A percentile compares a stretch with the other conserved stretches of the same genome.
phyloP scores from a whole-genome alignment of 495 filamentous ascomycete genomes.

The Gamarada debralockiae region DNA sequence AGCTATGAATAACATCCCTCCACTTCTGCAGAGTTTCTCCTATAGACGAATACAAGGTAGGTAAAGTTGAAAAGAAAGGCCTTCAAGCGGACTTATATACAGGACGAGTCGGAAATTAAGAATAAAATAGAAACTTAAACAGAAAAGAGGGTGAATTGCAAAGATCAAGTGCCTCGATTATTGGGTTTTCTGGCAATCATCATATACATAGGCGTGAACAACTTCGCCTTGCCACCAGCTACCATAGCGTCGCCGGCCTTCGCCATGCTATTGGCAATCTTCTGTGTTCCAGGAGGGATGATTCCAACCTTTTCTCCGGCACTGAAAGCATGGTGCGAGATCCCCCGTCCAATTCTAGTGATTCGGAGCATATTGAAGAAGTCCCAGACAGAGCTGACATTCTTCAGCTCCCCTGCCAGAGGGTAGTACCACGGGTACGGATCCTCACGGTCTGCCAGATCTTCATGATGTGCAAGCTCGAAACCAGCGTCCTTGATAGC shows the following conservation, averaged over 20 bases:
- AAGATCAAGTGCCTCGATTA: not conserved
- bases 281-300: conserved; percentile 80
- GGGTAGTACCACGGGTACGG: conserved; percentile 92
- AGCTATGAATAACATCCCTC: too few relatives aligned
- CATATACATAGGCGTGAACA: conserved; percentile 98
- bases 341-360: conserved; percentile 75
- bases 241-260: conserved; percentile 82
- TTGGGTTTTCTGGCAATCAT: conserved; percentile 90
- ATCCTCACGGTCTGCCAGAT: conserved; percentile 78
- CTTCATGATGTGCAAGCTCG: conserved; percentile 77
- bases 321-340: conserved; percentile 77
- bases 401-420: conserved; percentile 69
- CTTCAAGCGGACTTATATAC: too few relatives aligned
- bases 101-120: too few relatives aligned
- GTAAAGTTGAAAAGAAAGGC: too few relatives aligned
- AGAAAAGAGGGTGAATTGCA: too few relatives aligned
- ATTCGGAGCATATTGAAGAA: conserved; percentile 82
- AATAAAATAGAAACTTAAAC: too few relatives aligned
- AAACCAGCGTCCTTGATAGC: conserved; percentile 90
- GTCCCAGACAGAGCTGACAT: conserved; percentile 76
- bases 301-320: conserved; percentile 68
- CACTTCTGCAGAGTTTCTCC: too few relatives aligned
- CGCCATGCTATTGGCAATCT: conserved; percentile 89
- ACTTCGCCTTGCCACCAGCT: conserved; percentile 80
- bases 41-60: too few relatives aligned